Percentiles rank a stretch among this genome's conserved stretches.
Conservation (phyloP, 352 stramenopile species). For the Plasmopara halstedii region DNA sequence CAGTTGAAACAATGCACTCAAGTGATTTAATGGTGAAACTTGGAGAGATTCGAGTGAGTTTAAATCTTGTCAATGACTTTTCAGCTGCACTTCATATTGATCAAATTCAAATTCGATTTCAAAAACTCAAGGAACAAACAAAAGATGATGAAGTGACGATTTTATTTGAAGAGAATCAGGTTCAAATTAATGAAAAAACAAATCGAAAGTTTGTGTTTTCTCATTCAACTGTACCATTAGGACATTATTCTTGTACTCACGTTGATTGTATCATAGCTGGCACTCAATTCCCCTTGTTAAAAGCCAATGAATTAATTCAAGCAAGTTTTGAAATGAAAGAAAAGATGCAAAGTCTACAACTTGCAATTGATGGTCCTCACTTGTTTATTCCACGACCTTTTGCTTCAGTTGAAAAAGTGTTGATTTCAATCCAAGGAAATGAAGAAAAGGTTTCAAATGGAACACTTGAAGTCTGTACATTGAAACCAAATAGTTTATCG, state of each 20-base stretch:
- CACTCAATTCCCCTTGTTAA: slow-evolving; percentile 42
- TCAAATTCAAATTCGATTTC: slow-evolving; percentile 41
- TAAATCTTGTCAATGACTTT: slow-evolving; percentile 54
- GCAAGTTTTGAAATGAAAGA: slow-evolving; percentile 41
- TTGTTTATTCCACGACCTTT: slow-evolving; percentile 35
- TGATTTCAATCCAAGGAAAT: slow-evolving; percentile 35
- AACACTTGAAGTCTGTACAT: slow-evolving; percentile 37
- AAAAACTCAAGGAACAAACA: neutral
- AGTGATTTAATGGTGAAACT: slow-evolving; percentile 33
- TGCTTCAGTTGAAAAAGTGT: slow-evolving; percentile 28
- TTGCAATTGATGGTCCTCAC: slow-evolving; percentile 38
- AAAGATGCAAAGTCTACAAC: slow-evolving; percentile 43
- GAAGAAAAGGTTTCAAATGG: slow-evolving; percentile 40
- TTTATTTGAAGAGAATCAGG: slow-evolving; percentile 33
- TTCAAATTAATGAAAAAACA: slow-evolving; percentile 54
- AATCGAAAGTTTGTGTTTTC: slow-evolving; percentile 44
- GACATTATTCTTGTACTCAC: slow-evolving; percentile 40
- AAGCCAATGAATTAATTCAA: slow-evolving; percentile 15
- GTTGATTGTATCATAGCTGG: slow-evolving; percentile 54
- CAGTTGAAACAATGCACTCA: slow-evolving; percentile 50
- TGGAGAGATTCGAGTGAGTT: slow-evolving; percentile 46
- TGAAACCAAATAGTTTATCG: slow-evolving; percentile 3
- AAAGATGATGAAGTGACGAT: neutral
- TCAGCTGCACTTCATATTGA: slow-evolving; percentile 49
- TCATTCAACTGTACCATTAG: slow-evolving; percentile 34